phyloP scores from a whole-genome alignment of 345 rosid species.

The Murraya paniculata region DNA sequence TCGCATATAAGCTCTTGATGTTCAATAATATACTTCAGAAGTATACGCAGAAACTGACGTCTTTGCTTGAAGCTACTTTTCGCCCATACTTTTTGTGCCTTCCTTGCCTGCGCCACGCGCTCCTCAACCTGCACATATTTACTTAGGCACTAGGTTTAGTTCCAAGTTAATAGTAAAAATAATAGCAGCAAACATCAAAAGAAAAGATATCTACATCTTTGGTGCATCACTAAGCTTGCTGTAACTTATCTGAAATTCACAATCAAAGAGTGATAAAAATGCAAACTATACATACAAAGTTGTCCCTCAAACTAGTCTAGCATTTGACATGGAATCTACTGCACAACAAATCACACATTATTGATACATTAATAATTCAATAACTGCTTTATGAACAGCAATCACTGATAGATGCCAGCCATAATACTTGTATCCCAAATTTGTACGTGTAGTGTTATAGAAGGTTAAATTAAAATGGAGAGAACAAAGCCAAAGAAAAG shows the following conservation, averaged over 20 bases:
- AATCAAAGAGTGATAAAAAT: background rate
- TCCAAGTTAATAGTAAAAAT: background rate
- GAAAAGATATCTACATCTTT: background rate
- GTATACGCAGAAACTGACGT: constrained; percentile 89
- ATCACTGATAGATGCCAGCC: background rate
- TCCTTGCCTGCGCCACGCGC: constrained; percentile 78
- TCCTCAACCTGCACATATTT: constrained; percentile 59
- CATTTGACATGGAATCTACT: background rate
- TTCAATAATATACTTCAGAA: constrained; percentile 82
- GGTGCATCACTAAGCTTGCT: background rate
- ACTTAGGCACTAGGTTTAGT: background rate
- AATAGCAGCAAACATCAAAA: background rate
- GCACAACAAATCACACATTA: background rate
- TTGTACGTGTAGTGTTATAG: background rate
- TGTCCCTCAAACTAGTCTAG: background rate
- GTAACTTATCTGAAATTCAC: background rate
- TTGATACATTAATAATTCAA: too few relatives aligned
- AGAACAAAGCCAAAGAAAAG: background rate
- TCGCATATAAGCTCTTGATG: constrained; percentile 98
- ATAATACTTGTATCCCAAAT: background rate
- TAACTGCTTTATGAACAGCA: background rate
- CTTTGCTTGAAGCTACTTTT: constrained; percentile 89
- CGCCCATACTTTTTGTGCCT: constrained; percentile 93
- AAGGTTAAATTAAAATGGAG: background rate
- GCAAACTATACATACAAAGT: background rate